Conservation (phyloP, 2,329 filamentous ascomycete genomes). For the Curvularia sp. region DNA sequence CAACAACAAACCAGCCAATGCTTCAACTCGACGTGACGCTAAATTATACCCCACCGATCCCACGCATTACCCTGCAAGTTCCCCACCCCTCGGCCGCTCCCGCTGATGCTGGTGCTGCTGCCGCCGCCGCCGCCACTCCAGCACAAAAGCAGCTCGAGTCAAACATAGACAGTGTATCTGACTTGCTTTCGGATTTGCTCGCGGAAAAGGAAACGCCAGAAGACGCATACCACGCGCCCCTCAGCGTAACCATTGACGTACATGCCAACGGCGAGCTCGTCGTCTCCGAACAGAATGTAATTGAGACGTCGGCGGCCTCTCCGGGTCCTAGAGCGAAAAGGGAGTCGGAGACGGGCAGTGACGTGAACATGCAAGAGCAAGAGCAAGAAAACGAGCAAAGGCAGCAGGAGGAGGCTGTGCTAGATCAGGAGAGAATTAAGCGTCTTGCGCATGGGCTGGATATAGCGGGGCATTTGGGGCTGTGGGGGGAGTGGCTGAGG, state of each 20-base stretch:
- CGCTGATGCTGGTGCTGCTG: not conserved
- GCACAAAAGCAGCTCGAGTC: not conserved
- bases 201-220: conserved; percentile 16
- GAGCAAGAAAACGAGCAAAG: not conserved
- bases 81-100: conserved; percentile 33
- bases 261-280: conserved; percentile 66
- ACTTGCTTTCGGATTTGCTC: conserved; percentile 29
- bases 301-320: conserved; percentile 30
- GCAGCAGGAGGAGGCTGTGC: conserved; percentile 21
- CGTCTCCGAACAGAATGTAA: conserved; percentile 65
- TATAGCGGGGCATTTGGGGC: conserved; percentile 57
- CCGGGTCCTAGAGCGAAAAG: not conserved
- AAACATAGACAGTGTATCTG: conserved; percentile 13
- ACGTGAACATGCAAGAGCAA: not conserved
- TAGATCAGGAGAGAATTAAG: conserved; percentile 34
- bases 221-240: conserved; percentile 38
- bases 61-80: conserved; percentile 40
- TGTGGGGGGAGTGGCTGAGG: conserved; percentile 61
- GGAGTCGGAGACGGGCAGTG: not conserved
- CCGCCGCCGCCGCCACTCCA: not conserved
- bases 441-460: conserved; percentile 57
- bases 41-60: conserved; percentile 44
- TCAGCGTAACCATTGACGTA: conserved; percentile 65
- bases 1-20: not conserved
- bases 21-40: conserved; percentile 44